Conservation (phyloP, 1,139 yeast species). For the Pichia sp. region DNA sequence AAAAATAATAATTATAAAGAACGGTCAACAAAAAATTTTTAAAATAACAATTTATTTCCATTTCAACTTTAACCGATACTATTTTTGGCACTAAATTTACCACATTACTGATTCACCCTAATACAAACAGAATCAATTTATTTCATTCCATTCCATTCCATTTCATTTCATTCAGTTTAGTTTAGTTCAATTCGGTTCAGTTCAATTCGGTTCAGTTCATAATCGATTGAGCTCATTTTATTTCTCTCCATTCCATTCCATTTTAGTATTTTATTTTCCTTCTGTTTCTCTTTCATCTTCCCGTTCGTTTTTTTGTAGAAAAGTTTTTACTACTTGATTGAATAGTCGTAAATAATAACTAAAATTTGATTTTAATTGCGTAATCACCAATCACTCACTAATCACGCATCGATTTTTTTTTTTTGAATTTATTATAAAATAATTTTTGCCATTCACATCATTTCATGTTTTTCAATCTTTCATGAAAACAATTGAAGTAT, state of each 20-base stretch:
- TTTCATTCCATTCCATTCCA: too few relatives aligned
- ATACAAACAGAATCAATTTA: too few relatives aligned
- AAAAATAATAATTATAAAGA: neutral
- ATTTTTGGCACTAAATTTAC: neutral
- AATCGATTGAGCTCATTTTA: too few relatives aligned
- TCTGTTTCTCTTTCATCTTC: neutral
- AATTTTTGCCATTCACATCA: neutral
- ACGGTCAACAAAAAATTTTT: neutral
- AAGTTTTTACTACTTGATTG: neutral
- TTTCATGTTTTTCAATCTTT: neutral
- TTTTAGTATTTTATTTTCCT: too few relatives aligned
- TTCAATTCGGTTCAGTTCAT: too few relatives aligned
- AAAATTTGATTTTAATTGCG: too few relatives aligned
- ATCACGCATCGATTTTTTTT: neutral
- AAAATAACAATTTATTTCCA: neutral
- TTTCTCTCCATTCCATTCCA: neutral
- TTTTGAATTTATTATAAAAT: neutral
- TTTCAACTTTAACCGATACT: neutral
- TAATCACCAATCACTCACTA: neutral
- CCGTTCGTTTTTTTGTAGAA: neutral
- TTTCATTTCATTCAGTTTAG: neutral
- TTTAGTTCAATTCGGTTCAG: neutral
- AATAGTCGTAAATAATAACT: neutral
- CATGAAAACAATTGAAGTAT: too few relatives aligned
- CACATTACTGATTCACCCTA: too few relatives aligned